Conservation (phyloP, 140 eudicot genomes). For the Senecio squalidus region DNA sequence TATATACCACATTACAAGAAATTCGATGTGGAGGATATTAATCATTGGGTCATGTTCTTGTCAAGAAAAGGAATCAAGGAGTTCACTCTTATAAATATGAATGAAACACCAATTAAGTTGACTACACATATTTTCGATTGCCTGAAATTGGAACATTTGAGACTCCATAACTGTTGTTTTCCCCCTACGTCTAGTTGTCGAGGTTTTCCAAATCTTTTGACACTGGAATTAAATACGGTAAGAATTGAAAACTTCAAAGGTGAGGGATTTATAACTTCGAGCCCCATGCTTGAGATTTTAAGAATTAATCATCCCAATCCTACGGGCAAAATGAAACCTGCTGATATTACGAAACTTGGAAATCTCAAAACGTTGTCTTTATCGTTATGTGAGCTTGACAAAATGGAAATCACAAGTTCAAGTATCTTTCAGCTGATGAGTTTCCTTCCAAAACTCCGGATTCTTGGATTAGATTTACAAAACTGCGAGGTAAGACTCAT, state of each 20-base stretch:
- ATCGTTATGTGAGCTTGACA: neutral
- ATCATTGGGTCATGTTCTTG: constrained; percentile 14
- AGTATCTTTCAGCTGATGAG: neutral
- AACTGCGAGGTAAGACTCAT: neutral
- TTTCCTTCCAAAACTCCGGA: neutral
- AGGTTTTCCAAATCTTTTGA: constrained; percentile 16
- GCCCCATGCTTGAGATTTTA: constrained; percentile 15
- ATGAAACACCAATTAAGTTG: neutral
- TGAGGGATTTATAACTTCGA: neutral
- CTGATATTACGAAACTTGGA: constrained; percentile 4
- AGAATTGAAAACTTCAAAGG: neutral
- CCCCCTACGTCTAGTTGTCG: neutral
- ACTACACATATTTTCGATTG: constrained; percentile 21
- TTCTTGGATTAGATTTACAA: neutral
- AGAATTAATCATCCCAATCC: neutral
- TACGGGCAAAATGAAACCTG: neutral
- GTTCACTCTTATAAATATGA: neutral
- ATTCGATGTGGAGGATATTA: neutral
- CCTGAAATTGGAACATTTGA: constrained; percentile 8
- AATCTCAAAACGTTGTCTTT: constrained; percentile 12
- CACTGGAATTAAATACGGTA: neutral
- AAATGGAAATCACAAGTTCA: neutral
- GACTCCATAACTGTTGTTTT: neutral
- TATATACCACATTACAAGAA: neutral
- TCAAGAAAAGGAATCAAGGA: constrained; percentile 5